These are phyloP conservation scores for Bonia amplexicaulis DNA, from an alignment of 176 grass and related monocot genomes.

Conservation along the genomic window DNA sequence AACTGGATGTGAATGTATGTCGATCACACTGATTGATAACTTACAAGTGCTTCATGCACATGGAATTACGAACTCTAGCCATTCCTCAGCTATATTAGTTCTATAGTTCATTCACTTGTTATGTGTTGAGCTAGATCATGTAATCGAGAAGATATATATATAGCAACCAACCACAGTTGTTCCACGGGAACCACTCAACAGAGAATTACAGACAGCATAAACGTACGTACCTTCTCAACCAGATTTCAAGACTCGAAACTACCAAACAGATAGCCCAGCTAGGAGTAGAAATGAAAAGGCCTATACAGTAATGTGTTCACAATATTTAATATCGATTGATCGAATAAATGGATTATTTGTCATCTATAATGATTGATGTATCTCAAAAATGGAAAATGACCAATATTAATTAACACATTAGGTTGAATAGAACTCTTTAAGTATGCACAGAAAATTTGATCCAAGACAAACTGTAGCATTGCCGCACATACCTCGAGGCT, in stretches of 20 bases:
- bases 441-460: background rate
- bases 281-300: background rate
- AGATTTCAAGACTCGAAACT: background rate
- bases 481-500: conserved; percentile 3
- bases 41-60: background rate
- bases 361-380: background rate
- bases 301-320: background rate
- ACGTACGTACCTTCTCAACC: background rate
- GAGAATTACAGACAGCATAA: no score
- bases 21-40: background rate
- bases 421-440: background rate
- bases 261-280: background rate
- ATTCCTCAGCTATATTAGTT: background rate
- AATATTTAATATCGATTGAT: background rate
- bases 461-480: background rate
- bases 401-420: background rate
- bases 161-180: background rate
- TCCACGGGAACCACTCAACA: background rate
- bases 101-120: background rate
- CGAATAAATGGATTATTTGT: background rate
- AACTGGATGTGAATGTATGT: background rate
- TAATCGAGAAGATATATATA: background rate
- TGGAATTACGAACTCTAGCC: background rate
- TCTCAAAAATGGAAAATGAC: background rate
- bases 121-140: background rate